phyloP scores from a whole-genome alignment of 176 grass and related monocot species.

The Aegilops longissima region DNA sequence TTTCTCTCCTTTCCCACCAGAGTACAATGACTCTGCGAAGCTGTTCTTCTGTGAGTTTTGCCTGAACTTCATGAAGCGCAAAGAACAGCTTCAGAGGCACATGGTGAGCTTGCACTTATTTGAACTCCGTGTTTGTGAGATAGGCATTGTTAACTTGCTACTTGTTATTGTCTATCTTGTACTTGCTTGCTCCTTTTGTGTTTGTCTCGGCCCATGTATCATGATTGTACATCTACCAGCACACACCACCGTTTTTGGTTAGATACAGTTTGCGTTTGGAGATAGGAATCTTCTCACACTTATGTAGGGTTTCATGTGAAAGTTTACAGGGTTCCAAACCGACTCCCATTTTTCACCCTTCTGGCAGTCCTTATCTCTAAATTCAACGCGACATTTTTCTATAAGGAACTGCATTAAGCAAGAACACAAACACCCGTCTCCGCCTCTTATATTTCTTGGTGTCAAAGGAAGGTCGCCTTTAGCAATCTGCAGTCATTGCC shows the following conservation, averaged over 20 bases:
- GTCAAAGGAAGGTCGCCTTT: background rate
- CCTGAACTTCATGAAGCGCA: slow-evolving; percentile 99
- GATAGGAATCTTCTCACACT: background rate
- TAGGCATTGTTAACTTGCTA: slow-evolving; percentile 5
- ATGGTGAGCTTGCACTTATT: slow-evolving; percentile 68
- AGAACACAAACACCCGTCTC: background rate
- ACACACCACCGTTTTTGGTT: background rate
- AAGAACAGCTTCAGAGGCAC: slow-evolving; percentile 98
- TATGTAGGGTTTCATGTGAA: background rate
- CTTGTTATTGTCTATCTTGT: background rate
- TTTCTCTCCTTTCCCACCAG: slow-evolving; percentile 97
- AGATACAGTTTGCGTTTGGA: background rate
- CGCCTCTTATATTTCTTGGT: background rate
- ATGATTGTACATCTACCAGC: background rate
- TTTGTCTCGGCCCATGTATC: background rate
- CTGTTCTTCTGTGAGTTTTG: slow-evolving; percentile 99
- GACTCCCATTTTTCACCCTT: background rate
- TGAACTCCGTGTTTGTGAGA: background rate
- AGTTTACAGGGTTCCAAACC: background rate
- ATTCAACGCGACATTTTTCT: background rate
- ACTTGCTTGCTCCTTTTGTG: background rate
- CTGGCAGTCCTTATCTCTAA: background rate
- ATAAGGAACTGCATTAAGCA: background rate
- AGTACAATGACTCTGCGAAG: slow-evolving; percentile 91
- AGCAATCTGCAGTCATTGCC: background rate